Conservation (phyloP, 345 rosid species). For the Citrus cavaleriei region DNA sequence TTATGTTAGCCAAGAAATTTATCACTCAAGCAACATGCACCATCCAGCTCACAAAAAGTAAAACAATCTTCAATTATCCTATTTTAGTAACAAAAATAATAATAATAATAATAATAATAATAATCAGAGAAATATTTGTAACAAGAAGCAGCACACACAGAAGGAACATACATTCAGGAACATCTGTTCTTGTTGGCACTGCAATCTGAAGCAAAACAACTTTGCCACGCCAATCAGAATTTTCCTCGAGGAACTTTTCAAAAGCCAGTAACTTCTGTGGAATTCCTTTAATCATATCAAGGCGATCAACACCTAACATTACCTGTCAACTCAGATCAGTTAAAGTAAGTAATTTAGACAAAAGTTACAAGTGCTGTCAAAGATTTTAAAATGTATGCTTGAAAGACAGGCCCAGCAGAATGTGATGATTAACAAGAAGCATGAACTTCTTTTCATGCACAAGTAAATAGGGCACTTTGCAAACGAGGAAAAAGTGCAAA, state of each 20-base stretch:
- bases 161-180: constrained; percentile 83
- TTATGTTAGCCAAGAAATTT: constrained; percentile 1
- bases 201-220: constrained; percentile 98
- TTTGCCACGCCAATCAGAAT: constrained; percentile 88
- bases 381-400: background rate
- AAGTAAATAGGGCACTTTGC: background rate
- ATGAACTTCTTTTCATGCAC: background rate
- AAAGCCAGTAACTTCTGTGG: constrained; percentile 99
- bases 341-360: background rate
- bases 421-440: background rate
- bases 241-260: constrained; percentile 99
- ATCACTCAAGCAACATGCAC: background rate
- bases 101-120: background rate
- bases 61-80: background rate
- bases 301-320: constrained; percentile 99
- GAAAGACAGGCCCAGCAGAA: background rate
- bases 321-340: constrained; percentile 46
- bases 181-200: constrained; percentile 99
- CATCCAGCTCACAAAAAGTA: background rate
- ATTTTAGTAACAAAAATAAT: background rate
- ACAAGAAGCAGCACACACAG: constrained; percentile 14
- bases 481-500: background rate
- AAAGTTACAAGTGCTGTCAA: background rate
- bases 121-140: background rate
- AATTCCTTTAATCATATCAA: constrained; percentile 99